A percentile compares a stretch with the other conserved stretches of the same genome.
These are phyloP conservation scores for Pseudocercospora fijiensis DNA, from an alignment of 2,329 filamentous ascomycete species.

Conservation along the genomic window DNA sequence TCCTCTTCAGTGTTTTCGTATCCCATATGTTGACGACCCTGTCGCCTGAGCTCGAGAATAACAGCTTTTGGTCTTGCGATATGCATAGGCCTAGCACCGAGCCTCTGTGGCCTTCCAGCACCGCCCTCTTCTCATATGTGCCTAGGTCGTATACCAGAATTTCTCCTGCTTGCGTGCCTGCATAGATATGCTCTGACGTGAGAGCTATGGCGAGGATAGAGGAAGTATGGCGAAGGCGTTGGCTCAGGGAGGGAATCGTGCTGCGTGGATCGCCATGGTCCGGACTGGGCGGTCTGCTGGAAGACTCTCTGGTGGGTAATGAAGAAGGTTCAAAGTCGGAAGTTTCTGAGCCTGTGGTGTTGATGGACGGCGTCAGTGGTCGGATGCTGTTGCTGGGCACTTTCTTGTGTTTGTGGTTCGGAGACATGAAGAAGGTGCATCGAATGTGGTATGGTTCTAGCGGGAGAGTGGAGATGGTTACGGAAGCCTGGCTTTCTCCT, in stretches of 20 bases:
- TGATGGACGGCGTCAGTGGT: conserved; percentile 20
- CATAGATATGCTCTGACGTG: conserved; percentile 78
- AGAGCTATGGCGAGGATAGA: conserved; percentile 81
- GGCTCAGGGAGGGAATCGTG: conserved; percentile 62
- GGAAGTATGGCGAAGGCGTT: conserved; percentile 73
- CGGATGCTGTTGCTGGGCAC: background rate
- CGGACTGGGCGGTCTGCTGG: conserved; percentile 29
- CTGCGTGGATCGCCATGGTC: conserved; percentile 29
- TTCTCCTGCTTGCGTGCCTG: conserved; percentile 89
- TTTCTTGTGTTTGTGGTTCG: conserved; percentile 1
- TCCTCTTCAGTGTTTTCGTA: conserved; percentile 68
- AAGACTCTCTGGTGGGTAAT: background rate
- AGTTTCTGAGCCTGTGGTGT: conserved; percentile 24
- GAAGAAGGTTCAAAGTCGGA: conserved; percentile 1
- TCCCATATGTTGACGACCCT: conserved; percentile 94
- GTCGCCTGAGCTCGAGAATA: conserved; percentile 92
- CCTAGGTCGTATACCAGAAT: conserved; percentile 87
- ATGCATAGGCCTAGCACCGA: conserved; percentile 85
- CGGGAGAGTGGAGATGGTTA: background rate
- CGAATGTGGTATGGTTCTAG: background rate
- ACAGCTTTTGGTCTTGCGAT: conserved; percentile 68
- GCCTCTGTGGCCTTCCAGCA: conserved; percentile 84
- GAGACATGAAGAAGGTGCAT: background rate
- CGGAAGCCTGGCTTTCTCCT: background rate
- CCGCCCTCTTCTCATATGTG: conserved; percentile 76